Evolutionary conservation across 1,284 basidiomycete species (phyloP), one percentile per base, ranked within the genome.

Genomic region (Pseudozyma sp.): DNA sequence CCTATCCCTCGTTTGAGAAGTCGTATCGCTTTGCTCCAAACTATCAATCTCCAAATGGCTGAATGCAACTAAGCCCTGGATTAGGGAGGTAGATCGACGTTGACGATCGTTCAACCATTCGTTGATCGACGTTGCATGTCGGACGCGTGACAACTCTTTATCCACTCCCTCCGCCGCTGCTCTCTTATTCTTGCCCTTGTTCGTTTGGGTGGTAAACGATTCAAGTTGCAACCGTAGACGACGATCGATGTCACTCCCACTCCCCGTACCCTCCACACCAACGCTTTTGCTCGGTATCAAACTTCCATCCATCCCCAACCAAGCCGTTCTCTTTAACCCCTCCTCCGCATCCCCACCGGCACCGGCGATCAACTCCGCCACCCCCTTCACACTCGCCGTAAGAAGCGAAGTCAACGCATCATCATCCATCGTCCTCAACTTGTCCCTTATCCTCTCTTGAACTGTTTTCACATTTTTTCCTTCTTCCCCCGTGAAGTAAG

Each of bases 181-280:
- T 38, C 47, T 43, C 5, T 38, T 47, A 19, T 34, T 13, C 3
- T 12, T 25, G 19, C 25, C 47, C 25, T 31, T 31, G 25, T 31
- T 31, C 6, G 25, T 31, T 31, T 31, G 25, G 25, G 25, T 31
- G 25, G 25, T 31, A 31, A 31, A 31, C 25, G 25, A 31, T 13
- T 25, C 10, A 10, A 44, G 8, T 40, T 44, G 52, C 25, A 35
- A 45, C 19, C 43, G 6, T 35, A 66, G 34, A 0, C 66, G 40
- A 8, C 66, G 66, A 50, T 74, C 71, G 16, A 74, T 57, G 13
- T 74, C 66, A 31, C 42, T 48, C 1, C 47, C 71, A 43, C 71
- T 74, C 2, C 66, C 66, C 3, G 43, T 45, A 0, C 66, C 66
- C 42, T 74, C 71, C 5, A 74, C 52, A 31, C 71, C 71, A 11